Evolutionary conservation across 306 rosid species (phyloP), one percentile per base, ranked within the genome.

Genomic region (Quercus mongolica): DNA sequence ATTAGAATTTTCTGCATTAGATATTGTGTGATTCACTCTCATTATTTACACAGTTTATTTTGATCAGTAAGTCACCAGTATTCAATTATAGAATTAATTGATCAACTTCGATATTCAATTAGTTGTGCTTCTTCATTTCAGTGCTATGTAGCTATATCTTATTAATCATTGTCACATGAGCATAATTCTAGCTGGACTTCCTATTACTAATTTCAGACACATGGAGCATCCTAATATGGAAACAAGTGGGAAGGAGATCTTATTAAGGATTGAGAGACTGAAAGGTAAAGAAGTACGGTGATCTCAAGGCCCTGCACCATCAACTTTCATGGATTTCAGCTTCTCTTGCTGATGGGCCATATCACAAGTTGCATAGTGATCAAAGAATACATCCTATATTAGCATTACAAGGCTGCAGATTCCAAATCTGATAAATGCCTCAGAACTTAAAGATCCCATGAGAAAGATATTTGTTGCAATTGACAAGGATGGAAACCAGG

Each of bases 291-390:
- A 49, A 33, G 10, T 35, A 79, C 52, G 57, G 14, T 15, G 31
- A 77, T 81, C 67, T 82, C 46, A 86, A 71, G 91, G 90, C 23
- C 62, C 88, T 65, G 78, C 73, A 30, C 74, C n/a, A 3, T 51
- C 11, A 68, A 56, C 64, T 79, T 89, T 63, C 74, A 61, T 77
- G 18, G 69, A 21, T 71, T 80, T 81, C 56, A 73, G 23, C 73
- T 64, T 86, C 56, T 84, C 75, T 77, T 80, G 81, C 73, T 83
- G 90, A 75, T 85, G 91, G 70, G 97, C 97, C 89, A 78, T 79
- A 73, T 93, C 97, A 79, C 88, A 93, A 57, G 96, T 89, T 69
- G 94, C 91, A 83, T 91, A 94, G 5, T 89, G 90, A 4, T 96
- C 96, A 78, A 93, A 87, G 74, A 91, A 86, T 69, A 87, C 71